These are phyloP conservation scores for Hansenula sp. DNA, from an alignment of 1,139 yeast genomes.

Conservation along the genomic window DNA sequence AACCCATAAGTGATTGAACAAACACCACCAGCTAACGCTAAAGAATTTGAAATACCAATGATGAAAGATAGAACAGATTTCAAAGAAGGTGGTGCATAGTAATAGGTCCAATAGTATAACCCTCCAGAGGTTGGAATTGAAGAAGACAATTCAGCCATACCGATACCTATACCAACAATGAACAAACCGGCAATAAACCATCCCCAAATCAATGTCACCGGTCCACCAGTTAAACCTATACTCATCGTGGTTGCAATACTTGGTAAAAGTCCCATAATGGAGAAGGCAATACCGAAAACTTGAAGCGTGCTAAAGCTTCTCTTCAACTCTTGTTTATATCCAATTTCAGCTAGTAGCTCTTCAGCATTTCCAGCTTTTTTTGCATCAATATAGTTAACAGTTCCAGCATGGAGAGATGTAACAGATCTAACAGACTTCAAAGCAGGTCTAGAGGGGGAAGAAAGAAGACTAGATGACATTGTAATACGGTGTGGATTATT, in stretches of 20 bases:
- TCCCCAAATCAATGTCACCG: slow-evolving; percentile 23
- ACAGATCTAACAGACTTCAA: slow-evolving; percentile 2
- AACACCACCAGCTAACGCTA: slow-evolving; percentile 48
- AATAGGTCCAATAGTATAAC: slow-evolving; percentile 49
- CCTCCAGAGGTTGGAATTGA: slow-evolving; percentile 75
- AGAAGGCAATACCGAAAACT: slow-evolving; percentile 45
- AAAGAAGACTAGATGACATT: not conserved
- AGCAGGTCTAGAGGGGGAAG: not conserved
- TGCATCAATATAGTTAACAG: slow-evolving; percentile 3
- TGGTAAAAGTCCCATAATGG: slow-evolving; percentile 47
- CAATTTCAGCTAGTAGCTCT: slow-evolving; percentile 44
- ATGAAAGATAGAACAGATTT: slow-evolving; percentile 41
- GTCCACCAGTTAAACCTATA: slow-evolving; percentile 29
- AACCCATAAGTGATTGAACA: slow-evolving; percentile 52
- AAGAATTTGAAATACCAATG: slow-evolving; percentile 50
- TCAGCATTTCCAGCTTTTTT: slow-evolving; percentile 3
- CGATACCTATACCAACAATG: slow-evolving; percentile 27
- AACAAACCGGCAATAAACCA: slow-evolving; percentile 27
- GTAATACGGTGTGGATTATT: not conserved
- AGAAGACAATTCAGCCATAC: slow-evolving; percentile 57
- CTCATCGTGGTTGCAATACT: slow-evolving; percentile 34
- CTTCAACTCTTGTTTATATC: slow-evolving; percentile 43
- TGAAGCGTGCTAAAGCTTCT: slow-evolving; percentile 40
- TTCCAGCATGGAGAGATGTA: slow-evolving; percentile 2
- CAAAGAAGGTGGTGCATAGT: slow-evolving; percentile 41